A percentile compares a stretch with the other conserved stretches of the same genome.
Evolutionary conservation across 306 rosid genomes (phyloP).

Genomic region (Rosa lucieae): DNA sequence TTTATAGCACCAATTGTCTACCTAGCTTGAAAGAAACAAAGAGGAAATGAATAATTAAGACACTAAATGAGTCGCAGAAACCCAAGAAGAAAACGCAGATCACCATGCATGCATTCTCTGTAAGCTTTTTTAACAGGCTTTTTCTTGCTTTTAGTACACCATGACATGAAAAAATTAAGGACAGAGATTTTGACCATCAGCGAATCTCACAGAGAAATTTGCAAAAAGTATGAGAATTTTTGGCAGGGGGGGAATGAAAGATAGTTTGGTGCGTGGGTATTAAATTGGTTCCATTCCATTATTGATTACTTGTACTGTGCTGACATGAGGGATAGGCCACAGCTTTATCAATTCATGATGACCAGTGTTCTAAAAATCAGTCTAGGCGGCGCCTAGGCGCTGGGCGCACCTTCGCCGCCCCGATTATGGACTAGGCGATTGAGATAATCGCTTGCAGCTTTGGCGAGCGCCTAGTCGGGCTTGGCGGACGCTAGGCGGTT

Average conservation of each 20-base stretch:
- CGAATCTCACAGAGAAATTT: conserved; percentile 14
- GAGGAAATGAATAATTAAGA: background rate
- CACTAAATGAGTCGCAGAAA: conserved; percentile 13
- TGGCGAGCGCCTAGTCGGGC: too few relatives aligned
- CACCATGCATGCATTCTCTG: background rate
- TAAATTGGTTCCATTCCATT: conserved; percentile 42
- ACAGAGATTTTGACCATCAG: conserved; percentile 26
- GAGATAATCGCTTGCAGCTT: too few relatives aligned
- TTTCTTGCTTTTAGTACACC: too few relatives aligned
- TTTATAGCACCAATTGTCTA: background rate
- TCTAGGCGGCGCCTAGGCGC: too few relatives aligned
- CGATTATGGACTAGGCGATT: too few relatives aligned
- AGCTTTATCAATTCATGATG: conserved; percentile 50
- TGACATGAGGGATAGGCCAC: conserved; percentile 71
- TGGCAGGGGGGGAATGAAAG: background rate
- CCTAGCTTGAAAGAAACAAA: conserved; percentile 1
- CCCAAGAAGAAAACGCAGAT: conserved; percentile 1
- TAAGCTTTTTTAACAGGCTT: background rate
- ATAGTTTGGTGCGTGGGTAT: conserved; percentile 37
- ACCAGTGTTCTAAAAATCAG: too few relatives aligned
- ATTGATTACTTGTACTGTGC: conserved; percentile 48
- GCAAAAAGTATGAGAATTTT: background rate
- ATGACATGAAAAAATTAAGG: conserved; percentile 10
- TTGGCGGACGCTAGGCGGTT: too few relatives aligned
- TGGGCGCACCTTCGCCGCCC: too few relatives aligned